Evolutionary conservation across 306 rosid genomes (phyloP).

Genomic region (Boehmeria nivea): DNA sequence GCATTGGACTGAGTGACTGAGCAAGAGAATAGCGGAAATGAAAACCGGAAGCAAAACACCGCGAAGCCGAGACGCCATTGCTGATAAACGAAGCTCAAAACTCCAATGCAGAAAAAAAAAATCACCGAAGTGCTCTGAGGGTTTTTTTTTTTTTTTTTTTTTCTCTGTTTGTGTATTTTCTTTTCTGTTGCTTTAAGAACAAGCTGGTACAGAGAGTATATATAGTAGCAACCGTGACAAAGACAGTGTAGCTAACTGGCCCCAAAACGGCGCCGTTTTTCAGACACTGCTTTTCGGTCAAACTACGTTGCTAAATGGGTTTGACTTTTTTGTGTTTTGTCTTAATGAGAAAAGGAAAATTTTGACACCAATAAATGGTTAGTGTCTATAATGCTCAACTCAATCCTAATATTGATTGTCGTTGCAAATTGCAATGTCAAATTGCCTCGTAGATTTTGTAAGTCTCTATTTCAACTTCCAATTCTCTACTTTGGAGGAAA

Average conservation of each 20-base stretch:
- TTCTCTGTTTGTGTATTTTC: neutral
- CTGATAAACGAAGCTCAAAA: neutral
- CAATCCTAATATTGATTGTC: no score
- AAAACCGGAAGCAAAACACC: conserved; percentile 29
- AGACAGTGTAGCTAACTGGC: conserved; percentile 10
- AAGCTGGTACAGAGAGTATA: conserved; percentile 11
- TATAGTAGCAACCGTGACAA: conserved; percentile 9
- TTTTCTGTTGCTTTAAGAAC: conserved; percentile 27
- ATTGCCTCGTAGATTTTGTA: no score
- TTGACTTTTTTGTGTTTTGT: conserved; percentile 1
- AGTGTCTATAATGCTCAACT: no score
- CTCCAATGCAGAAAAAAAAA: neutral
- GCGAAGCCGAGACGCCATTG: conserved; percentile 37
- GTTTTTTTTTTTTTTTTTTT: neutral
- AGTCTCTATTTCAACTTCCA: no score
- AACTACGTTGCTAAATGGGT: neutral
- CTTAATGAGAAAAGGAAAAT: neutral
- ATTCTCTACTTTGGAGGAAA: no score
- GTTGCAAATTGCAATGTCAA: no score
- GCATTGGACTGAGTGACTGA: conserved; percentile 40
- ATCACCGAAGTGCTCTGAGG: neutral
- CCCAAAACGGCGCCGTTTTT: conserved; percentile 19
- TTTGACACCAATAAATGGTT: no score
- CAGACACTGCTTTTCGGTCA: neutral
- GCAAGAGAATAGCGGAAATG: conserved; percentile 39